A percentile compares a stretch with the other conserved stretches of the same genome.
Conservation (phyloP, 1,139 yeast species). For the Sugiyamaella grinbergsii region DNA sequence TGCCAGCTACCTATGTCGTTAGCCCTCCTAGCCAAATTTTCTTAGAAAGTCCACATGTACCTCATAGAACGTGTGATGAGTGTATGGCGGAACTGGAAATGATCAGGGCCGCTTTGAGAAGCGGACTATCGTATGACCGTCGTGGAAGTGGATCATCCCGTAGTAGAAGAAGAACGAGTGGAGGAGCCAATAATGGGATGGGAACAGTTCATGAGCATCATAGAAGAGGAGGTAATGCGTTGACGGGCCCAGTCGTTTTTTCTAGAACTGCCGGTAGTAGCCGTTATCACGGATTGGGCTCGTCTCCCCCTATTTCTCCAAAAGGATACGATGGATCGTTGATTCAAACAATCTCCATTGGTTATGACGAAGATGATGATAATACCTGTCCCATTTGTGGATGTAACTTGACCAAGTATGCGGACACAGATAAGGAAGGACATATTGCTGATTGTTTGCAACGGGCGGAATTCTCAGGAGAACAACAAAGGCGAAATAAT, state of each 20-base stretch:
- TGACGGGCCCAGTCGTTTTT: neutral
- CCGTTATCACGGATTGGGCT: neutral
- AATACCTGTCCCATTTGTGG: constrained; percentile 63
- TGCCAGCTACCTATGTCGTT: constrained; percentile 54
- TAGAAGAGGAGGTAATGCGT: constrained; percentile 10
- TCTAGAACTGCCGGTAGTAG: constrained; percentile 5
- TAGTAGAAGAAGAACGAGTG: constrained; percentile 12
- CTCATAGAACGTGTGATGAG: constrained; percentile 69
- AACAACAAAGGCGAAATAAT: constrained; percentile 54
- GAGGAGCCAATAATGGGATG: neutral
- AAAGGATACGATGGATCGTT: constrained; percentile 32
- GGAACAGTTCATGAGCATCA: neutral
- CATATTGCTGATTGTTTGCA: constrained; percentile 74
- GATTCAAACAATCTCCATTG: constrained; percentile 36
- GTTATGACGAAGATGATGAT: constrained; percentile 39
- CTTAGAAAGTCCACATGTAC: constrained; percentile 53
- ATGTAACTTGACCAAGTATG: constrained; percentile 37
- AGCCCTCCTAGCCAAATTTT: constrained; percentile 51
- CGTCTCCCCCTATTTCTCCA: constrained; percentile 4
- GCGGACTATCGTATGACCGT: constrained; percentile 15
- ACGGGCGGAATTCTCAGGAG: constrained; percentile 63
- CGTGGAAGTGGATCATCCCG: constrained; percentile 1
- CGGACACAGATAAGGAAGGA: constrained; percentile 56
- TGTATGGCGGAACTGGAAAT: constrained; percentile 65
- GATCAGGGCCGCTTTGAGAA: constrained; percentile 47